Conservation (phyloP, 371 early-diverging fungal species). For the Mucor velutinosus region DNA sequence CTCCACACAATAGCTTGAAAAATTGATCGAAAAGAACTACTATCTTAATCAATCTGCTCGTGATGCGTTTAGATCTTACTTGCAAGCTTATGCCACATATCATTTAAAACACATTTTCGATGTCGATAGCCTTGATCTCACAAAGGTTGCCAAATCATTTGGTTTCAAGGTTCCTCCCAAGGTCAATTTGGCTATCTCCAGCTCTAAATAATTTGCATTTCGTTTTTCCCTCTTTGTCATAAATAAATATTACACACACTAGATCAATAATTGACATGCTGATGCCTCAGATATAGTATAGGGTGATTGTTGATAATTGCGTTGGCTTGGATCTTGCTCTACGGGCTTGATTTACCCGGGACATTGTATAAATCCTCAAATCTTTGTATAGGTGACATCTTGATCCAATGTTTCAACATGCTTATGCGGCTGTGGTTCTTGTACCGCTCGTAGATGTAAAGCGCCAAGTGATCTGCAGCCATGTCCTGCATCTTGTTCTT, state of each 20-base stretch:
- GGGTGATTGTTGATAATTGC: too few species aligned
- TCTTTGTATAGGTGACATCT: too few species aligned
- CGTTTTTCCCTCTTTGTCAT: neutral
- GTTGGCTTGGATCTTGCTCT: too few species aligned
- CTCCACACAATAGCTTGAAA: conserved; percentile 78
- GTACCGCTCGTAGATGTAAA: too few species aligned
- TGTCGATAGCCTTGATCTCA: conserved; percentile 89
- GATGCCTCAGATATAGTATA: too few species aligned
- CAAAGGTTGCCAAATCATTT: conserved; percentile 93
- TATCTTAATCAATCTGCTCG: conserved; percentile 98
- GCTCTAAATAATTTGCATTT: conserved; percentile 28
- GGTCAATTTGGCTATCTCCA: conserved; percentile 85
- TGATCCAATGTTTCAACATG: too few species aligned
- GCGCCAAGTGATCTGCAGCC: too few species aligned
- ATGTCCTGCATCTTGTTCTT: too few species aligned
- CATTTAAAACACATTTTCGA: conserved; percentile 96
- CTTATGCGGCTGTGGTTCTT: too few species aligned
- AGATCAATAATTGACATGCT: neutral
- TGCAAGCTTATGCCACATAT: conserved; percentile 97
- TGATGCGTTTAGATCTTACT: conserved; percentile 95
- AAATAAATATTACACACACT: conserved; percentile 1
- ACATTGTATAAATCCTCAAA: too few species aligned
- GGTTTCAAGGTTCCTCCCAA: conserved; percentile 96
- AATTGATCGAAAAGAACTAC: conserved; percentile 96
- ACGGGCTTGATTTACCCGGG: too few species aligned